Conservation (phyloP, 164 flowering plant species). For the Warburgia ugandensis region DNA sequence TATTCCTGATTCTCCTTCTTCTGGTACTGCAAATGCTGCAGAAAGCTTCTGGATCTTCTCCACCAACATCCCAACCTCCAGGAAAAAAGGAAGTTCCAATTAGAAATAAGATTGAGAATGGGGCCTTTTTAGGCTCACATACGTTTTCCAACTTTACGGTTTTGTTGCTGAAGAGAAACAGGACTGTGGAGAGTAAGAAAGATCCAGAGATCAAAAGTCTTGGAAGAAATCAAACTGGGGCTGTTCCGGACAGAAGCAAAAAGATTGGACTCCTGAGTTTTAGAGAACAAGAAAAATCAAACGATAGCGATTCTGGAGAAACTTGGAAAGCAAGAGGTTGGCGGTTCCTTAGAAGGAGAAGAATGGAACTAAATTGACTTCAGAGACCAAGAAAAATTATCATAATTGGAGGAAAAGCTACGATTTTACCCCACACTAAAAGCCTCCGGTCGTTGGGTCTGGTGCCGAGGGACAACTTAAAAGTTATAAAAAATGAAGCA, state of each 20-base stretch:
- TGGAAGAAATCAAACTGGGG: too few relatives aligned
- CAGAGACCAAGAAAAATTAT: background rate
- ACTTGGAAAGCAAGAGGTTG: slow-evolving; percentile 17
- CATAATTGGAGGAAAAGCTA: too few relatives aligned
- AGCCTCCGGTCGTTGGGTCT: too few relatives aligned
- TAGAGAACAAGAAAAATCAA: background rate
- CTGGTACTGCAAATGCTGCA: background rate
- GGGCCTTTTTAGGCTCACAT: background rate
- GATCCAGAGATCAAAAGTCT: too few relatives aligned
- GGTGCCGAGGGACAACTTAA: too few relatives aligned
- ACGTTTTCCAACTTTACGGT: slow-evolving; percentile 32
- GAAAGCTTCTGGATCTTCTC: background rate
- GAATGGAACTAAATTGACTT: background rate
- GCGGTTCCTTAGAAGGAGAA: background rate
- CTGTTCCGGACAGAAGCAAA: too few relatives aligned
- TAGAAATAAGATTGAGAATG: background rate
- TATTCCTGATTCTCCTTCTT: slow-evolving; percentile 36
- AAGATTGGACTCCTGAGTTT: background rate
- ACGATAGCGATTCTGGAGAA: background rate
- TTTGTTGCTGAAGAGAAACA: slow-evolving; percentile 18
- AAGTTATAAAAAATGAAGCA: too few relatives aligned
- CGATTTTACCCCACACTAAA: too few relatives aligned
- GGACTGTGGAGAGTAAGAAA: background rate
- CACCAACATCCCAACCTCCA: background rate
- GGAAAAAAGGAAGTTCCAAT: background rate